phyloP scores from a whole-genome alignment of 441 rosid genomes.

The Mallotus japonicus region DNA sequence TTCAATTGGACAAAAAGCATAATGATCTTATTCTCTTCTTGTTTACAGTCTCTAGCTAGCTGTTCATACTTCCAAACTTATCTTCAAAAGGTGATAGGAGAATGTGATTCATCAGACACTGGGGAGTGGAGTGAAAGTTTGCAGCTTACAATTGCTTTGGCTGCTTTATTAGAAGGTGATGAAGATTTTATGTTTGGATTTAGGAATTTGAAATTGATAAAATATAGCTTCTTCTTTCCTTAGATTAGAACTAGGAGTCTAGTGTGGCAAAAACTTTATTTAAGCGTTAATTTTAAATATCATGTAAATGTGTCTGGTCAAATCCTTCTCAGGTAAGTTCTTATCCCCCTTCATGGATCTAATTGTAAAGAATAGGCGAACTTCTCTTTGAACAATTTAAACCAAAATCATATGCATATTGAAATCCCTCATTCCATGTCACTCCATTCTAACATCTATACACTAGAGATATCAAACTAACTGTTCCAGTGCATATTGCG shows the following conservation, averaged over 20 bases:
- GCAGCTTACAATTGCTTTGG: constrained; percentile 66
- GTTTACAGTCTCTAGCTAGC: constrained; percentile 75
- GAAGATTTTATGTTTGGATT: neutral
- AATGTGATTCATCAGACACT: constrained; percentile 32
- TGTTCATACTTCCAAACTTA: constrained; percentile 58
- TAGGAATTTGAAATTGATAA: neutral
- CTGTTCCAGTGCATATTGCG: no score
- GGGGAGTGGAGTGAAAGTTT: constrained; percentile 45
- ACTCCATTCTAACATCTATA: neutral
- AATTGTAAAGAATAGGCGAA: neutral
- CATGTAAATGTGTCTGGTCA: neutral
- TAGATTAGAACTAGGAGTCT: no score
- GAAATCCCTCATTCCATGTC: neutral
- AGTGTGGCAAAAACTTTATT: neutral
- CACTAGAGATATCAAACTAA: neutral
- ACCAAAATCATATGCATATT: neutral
- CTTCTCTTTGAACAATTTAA: neutral
- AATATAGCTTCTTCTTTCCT: neutral
- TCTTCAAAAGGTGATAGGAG: constrained; percentile 57
- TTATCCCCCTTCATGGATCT: neutral
- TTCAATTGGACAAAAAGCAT: neutral
- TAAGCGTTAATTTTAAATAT: neutral
- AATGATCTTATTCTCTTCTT: neutral
- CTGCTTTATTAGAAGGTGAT: constrained; percentile 60
- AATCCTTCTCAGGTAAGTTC: neutral